Evolutionary conservation across 2,329 filamentous ascomycete species (phyloP).

Genomic region (Cordyceps farinosa): DNA sequence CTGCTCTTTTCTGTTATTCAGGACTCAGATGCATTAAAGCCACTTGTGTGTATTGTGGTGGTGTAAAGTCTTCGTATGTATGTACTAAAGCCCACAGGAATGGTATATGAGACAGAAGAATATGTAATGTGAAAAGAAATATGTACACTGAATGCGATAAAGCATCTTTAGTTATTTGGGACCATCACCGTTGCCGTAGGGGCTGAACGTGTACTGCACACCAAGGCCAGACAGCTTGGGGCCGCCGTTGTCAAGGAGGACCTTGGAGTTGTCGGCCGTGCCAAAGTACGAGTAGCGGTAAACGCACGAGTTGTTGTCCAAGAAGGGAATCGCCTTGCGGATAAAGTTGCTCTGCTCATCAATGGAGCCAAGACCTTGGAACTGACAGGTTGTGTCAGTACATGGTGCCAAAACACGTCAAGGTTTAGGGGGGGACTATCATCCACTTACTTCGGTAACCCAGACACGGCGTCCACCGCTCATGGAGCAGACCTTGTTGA

Average conservation of each 20-base stretch:
- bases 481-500: slow-evolving; percentile 35
- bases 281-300: slow-evolving; percentile 40
- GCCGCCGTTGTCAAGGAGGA: slow-evolving; percentile 19
- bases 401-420: background rate
- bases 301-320: slow-evolving; percentile 38
- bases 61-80: too few relatives aligned
- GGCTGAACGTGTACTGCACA: slow-evolving; percentile 17
- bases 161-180: background rate
- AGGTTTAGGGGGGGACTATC: too few relatives aligned
- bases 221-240: slow-evolving; percentile 9
- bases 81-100: too few relatives aligned
- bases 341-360: slow-evolving; percentile 39
- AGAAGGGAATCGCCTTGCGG: slow-evolving; percentile 39
- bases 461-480: slow-evolving; percentile 37
- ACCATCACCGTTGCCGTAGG: slow-evolving; percentile 14
- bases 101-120: too few relatives aligned
- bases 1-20: too few relatives aligned
- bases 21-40: too few relatives aligned
- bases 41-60: too few relatives aligned
- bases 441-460: slow-evolving; percentile 38
- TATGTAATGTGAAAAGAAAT: background rate
- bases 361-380: slow-evolving; percentile 32
- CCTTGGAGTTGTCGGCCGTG: slow-evolving; percentile 22
- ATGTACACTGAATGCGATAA: background rate
- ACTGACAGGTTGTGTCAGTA: slow-evolving; percentile 1